Base-by-base conservation (phyloP, 2,329 filamentous ascomycete species). In the Zalaria obscura region DNA sequence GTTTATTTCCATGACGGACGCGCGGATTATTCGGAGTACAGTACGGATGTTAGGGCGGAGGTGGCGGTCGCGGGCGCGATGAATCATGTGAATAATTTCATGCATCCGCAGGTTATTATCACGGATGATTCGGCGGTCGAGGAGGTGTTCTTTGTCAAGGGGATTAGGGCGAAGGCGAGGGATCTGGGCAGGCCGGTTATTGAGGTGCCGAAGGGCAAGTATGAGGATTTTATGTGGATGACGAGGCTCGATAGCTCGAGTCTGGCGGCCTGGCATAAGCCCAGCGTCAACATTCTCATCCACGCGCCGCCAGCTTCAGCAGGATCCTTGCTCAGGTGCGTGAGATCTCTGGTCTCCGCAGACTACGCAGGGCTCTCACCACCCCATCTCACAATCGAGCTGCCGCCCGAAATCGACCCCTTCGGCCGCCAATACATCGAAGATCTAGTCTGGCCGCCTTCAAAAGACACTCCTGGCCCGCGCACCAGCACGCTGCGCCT, bases 311-410 rank as follows among this genome's bases (percentile, higher is more conserved):
- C 76, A 3, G 70, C 71, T 5, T 78, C 81, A 18, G 80, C 83
- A 2, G 87, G 84, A 7, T 82, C 80, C 39, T 58, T 95, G 27
- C 74, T 85, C 39, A 73, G 85, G 42, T 69, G 95, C 28, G 71
- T 98, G 3, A 73, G 74, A 45, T 94, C 87, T 4, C 69, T 98
- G 26, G 68, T 73, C 47, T 65, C 67, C 5, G 85, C 84, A 4
- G 86, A 95, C 55, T 89, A 87, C 55, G 72, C 76, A 37, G 79
- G 80, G 0, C 67, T 81, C 35, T 66, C 72, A 1, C 64, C 73
- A 2, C 88, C 88, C 3, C 78, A 82, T 47, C 66, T 98, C 37
- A 93, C 83, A 2, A 77, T 96, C 39, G 88, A 96, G 55, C 68
- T 98, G 5, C 86, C 88, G 0, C 65, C 75, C 27, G 64, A 75